Percentiles rank a stretch among this genome's conserved stretches.
phyloP scores from a whole-genome alignment of 768 basidiomycete species.

The Suillus subluteus region DNA sequence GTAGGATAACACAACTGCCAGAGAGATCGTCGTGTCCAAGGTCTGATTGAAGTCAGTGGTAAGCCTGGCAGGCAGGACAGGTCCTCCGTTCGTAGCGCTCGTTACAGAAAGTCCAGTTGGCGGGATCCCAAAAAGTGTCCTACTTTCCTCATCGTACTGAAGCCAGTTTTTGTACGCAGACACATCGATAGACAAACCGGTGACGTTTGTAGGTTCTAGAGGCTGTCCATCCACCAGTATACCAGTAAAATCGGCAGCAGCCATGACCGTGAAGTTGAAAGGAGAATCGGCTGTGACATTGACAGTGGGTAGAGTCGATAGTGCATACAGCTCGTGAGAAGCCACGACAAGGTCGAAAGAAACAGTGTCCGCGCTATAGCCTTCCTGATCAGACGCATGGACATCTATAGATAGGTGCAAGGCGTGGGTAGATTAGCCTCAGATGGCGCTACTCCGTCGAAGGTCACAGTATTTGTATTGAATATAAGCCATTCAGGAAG shows the following conservation, averaged over 20 bases:
- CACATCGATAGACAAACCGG: constrained; percentile 59
- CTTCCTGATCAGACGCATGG: constrained; percentile 72
- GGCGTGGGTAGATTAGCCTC: constrained; percentile 43
- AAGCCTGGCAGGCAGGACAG: constrained; percentile 61
- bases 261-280: constrained; percentile 55
- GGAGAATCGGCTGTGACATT: constrained; percentile 66
- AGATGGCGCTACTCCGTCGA: constrained; percentile 76
- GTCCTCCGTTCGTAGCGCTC: constrained; percentile 36
- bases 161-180: constrained; percentile 60
- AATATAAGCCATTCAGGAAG: constrained; percentile 81
- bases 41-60: constrained; percentile 70
- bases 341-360: constrained; percentile 72
- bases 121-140: constrained; percentile 68
- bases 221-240: constrained; percentile 63
- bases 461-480: constrained; percentile 65
- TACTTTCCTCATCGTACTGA: constrained; percentile 55
- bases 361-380: constrained; percentile 63
- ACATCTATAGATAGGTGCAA: constrained; percentile 55
- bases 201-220: constrained; percentile 63
- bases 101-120: constrained; percentile 40
- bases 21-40: constrained; percentile 59
- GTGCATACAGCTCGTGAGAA: constrained; percentile 63
- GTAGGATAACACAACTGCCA: constrained; percentile 73
- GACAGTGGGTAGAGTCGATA: constrained; percentile 57
- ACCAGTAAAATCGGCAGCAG: constrained; percentile 62